Percentiles rank a stretch among this genome's conserved stretches.
phyloP scores from a whole-genome alignment of 2,329 filamentous ascomycete species.

The Elsinoe arachidis region DNA sequence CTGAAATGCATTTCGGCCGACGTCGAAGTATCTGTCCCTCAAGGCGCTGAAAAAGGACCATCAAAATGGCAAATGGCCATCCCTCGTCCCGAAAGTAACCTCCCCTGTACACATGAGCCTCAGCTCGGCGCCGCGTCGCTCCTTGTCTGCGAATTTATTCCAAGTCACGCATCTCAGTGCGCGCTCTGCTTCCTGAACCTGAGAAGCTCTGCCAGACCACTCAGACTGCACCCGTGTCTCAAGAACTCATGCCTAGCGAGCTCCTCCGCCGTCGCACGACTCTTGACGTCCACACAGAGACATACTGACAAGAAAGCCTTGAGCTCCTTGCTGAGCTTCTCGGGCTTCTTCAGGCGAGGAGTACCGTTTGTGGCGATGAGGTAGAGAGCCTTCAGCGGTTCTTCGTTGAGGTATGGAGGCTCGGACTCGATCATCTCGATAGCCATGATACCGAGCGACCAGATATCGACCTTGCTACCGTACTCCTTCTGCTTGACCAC shows the following conservation, averaged over 20 bases:
- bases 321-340: slow-evolving; percentile 94
- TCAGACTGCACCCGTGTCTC: slow-evolving; percentile 77
- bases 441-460: slow-evolving; percentile 98
- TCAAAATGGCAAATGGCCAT: too few species aligned
- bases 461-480: slow-evolving; percentile 95
- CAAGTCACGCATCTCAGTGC: slow-evolving; percentile 6
- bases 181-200: slow-evolving; percentile 57
- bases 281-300: slow-evolving; percentile 92
- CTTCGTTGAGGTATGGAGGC: slow-evolving; percentile 94
- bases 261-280: slow-evolving; percentile 82
- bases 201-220: slow-evolving; percentile 76
- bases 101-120: slow-evolving; percentile 2
- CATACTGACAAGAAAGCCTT: slow-evolving; percentile 96
- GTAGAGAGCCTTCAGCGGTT: slow-evolving; percentile 93
- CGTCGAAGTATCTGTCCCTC: too few species aligned
- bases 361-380: slow-evolving; percentile 97
- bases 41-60: too few species aligned
- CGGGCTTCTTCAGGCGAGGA: slow-evolving; percentile 91
- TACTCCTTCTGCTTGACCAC: slow-evolving; percentile 99
- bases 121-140: slow-evolving; percentile 8
- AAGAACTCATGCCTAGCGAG: slow-evolving; percentile 88
- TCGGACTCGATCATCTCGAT: slow-evolving; percentile 99
- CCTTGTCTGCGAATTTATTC: neutral
- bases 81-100: too few species aligned
- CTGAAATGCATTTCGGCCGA: neutral